phyloP scores from a whole-genome alignment of 768 basidiomycete genomes.

The Asterophora parasitica region DNA sequence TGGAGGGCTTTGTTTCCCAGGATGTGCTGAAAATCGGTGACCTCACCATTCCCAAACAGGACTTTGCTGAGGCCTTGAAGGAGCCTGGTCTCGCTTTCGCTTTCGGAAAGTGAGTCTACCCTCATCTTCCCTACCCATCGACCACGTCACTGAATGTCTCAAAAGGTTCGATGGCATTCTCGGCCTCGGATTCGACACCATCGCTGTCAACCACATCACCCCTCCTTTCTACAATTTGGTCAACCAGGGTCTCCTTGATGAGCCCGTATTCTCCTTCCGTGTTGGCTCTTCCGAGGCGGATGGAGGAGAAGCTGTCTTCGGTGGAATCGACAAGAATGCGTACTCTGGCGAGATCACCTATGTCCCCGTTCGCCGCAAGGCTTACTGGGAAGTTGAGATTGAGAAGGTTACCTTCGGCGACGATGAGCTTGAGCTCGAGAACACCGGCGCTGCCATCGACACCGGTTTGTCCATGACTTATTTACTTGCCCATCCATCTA shows the following conservation, averaged over 20 bases:
- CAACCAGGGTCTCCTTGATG: conserved; percentile 71
- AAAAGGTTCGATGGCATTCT: conserved; percentile 90
- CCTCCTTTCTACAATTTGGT: conserved; percentile 97
- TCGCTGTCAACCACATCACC: conserved; percentile 86
- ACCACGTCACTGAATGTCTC: not conserved
- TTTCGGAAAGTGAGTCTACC: conserved; percentile 74
- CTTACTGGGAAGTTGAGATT: conserved; percentile 98
- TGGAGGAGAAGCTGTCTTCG: conserved; percentile 88
- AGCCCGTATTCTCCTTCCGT: conserved; percentile 92
- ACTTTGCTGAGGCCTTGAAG: conserved; percentile 94
- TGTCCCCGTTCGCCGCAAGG: conserved; percentile 89
- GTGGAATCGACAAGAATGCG: conserved; percentile 75
- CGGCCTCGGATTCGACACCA: conserved; percentile 92
- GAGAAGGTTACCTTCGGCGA: conserved; percentile 80
- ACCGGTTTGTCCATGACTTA: conserved; percentile 48
- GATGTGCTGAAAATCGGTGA: conserved; percentile 83
- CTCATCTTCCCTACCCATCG: not conserved
- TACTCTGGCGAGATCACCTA: conserved; percentile 82
- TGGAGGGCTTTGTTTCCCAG: conserved; percentile 92
- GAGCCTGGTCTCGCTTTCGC: conserved; percentile 98
- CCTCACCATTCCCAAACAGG: conserved; percentile 63
- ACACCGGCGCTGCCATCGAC: conserved; percentile 91
- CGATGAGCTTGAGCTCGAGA: conserved; percentile 85
- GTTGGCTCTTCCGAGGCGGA: conserved; percentile 82
- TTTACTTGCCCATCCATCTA: not conserved